Evolutionary conservation across 2,329 filamentous ascomycete genomes (phyloP), one percentile per base, ranked within the genome.

Genomic region (Cladophialophora chaetospira): DNA sequence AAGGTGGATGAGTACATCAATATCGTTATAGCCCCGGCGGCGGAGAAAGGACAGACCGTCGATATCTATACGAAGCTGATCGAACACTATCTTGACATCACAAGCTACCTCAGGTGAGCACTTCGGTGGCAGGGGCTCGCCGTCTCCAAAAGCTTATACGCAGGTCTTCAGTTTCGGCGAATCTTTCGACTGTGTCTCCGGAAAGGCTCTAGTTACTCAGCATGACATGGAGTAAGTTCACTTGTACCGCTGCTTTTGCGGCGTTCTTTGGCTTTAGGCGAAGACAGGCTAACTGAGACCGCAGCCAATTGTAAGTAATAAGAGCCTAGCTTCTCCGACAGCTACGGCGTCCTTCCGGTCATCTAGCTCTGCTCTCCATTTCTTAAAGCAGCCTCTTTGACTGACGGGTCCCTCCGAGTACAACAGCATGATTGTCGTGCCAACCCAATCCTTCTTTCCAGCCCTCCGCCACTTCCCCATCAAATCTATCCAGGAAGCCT

Each of bases 61-160:
- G 45, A 58, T 25, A 46, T 58, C 36, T 58, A 36, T 17, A 5
- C 15, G 3, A 50, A 45, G 28, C 4, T 54, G 36, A 44, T 50
- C 42, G 28, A 51, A 26, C 50, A 50, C 25, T 55, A 55, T 13
- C 46, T 55, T 3, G 57, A 59, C 36, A 58, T 59, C 5, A 48
- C 35, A 3, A 59, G 17, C 2, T 52, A 55, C 31, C 31, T 59
- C 6, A 48, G 38, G 11, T n/a, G n/a, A n/a, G n/a, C n/a, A n/a
- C n/a, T n/a, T n/a, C n/a, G n/a, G n/a, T n/a, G n/a, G n/a, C n/a
- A n/a, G n/a, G n/a, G n/a, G n/a, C n/a, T n/a, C n/a, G n/a, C n/a
- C n/a, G n/a, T n/a, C n/a, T n/a, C n/a, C n/a, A n/a, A n/a, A n/a
- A n/a, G n/a, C n/a, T n/a, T n/a, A n/a, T n/a, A n/a, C n/a, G n/a